Evolutionary conservation across 2,329 filamentous ascomycete genomes (phyloP), one percentile per base, ranked within the genome.

Genomic region (Epichloe typhina): DNA sequence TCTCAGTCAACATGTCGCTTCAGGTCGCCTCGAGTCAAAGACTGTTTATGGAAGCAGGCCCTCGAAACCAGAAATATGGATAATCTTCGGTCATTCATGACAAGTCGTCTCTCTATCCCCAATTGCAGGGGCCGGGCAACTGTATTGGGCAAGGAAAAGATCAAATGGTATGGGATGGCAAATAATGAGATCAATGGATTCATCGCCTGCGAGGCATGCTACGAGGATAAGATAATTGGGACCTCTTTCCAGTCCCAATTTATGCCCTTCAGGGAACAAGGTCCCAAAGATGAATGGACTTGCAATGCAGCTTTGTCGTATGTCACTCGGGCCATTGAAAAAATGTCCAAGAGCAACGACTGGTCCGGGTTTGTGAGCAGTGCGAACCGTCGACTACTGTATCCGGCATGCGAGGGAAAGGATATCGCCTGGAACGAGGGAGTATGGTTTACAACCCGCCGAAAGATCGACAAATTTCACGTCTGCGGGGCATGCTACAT

Each of bases 161-260:
- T 64, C 15, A 66, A 59, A 21, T 71, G 66, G 65, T 66, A 59
- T 47, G 52, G 58, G 0, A 57, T 66, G 52, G 54, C 38, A 2
- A 52, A 63, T 4, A 52, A 59, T 1, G 62, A 63, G 3, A 57
- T 69, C 0, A 52, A 59, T 0, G 61, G 62, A 1, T 62, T 71
- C 26, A 56, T 70, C 2, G 56, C 65, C 0, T 72, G 69, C 33
- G 61, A 70, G 33, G 63, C 69, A 4, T 71, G 69, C 47, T 66
- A 64, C 51, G 60, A 67, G 12, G 65, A 71, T 40, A 47, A 52
- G 0, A 52, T 69, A 3, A 56, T 51, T 1, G 62, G 58, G 0
- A 62, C 58, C 0, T 11, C 57, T 0, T 66, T 69, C 15, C 64
- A 64, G 8, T 15, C 53, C 3, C 56, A 52, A 1, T 69, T 71